Percentiles rank a stretch among this genome's conserved stretches.
Conservation (phyloP, 2,329 filamentous ascomycete genomes). For the Fusarium siculi region DNA sequence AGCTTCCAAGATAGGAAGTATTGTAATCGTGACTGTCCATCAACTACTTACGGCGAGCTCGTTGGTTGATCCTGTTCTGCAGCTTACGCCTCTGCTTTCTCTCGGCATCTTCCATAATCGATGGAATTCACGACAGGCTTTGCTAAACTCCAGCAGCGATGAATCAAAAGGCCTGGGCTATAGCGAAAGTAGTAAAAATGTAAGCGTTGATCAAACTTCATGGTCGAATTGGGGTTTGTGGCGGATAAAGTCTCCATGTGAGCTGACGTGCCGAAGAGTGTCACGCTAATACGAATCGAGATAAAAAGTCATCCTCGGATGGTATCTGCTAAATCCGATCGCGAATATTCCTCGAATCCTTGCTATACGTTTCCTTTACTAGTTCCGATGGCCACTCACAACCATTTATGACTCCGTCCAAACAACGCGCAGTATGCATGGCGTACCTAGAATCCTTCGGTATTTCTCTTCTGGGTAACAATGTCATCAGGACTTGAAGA, state of each 20-base stretch:
- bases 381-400: not conserved
- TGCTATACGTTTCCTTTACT: not conserved
- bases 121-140: too few relatives aligned
- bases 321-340: not conserved
- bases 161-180: not conserved
- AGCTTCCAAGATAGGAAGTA: not conserved
- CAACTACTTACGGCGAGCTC: constrained; percentile 2
- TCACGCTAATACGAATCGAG: constrained; percentile 5
- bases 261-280: not conserved
- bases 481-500: not conserved
- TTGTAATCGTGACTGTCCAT: not conserved
- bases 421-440: not conserved
- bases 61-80: constrained; percentile 14
- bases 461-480: not conserved
- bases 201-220: not conserved
- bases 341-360: not conserved
- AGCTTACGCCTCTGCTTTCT: constrained; percentile 11
- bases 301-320: constrained; percentile 6
- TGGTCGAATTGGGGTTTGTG: not conserved
- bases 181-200: not conserved
- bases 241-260: not conserved
- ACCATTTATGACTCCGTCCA: not conserved
- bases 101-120: not conserved
- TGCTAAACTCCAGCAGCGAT: too few relatives aligned
- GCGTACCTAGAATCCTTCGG: not conserved